Conservation (phyloP, 2,329 filamentous ascomycete genomes). For the Dactylellina leptospora region DNA sequence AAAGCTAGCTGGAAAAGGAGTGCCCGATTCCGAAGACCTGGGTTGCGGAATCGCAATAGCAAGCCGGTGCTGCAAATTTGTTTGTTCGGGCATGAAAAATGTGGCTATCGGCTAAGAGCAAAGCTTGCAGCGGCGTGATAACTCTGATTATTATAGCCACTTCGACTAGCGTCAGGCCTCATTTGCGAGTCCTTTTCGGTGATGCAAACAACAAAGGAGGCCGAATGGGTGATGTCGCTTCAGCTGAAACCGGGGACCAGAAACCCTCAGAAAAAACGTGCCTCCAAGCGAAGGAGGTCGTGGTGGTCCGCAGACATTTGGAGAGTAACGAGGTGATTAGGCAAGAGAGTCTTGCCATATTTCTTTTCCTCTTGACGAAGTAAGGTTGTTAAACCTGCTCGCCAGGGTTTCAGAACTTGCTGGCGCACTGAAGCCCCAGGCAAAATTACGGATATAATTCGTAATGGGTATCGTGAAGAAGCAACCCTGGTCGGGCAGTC, state of each 20-base stretch:
- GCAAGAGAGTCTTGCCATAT: not conserved
- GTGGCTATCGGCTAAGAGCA: no score
- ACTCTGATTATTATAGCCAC: no score
- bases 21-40: conserved; percentile 7
- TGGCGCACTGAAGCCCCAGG: not conserved
- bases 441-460: conserved; percentile 9
- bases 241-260: no score
- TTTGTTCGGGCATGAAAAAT: no score
- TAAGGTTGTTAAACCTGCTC: not conserved
- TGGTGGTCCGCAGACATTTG: conserved; percentile 16
- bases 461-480: conserved; percentile 4
- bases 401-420: conserved; percentile 5
- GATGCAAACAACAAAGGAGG: no score
- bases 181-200: no score
- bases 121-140: no score
- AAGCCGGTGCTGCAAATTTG: no score
- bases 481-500: conserved; percentile 11
- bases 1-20: conserved; percentile 9
- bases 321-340: conserved; percentile 1
- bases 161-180: no score
- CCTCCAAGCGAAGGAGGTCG: conserved; percentile 47
- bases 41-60: not conserved
- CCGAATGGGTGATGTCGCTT: no score
- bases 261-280: conserved; percentile 35
- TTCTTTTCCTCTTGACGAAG: not conserved